Evolutionary conservation across 805 yeast genomes (phyloP).

Genomic region (Yamadazyma philogaea): DNA sequence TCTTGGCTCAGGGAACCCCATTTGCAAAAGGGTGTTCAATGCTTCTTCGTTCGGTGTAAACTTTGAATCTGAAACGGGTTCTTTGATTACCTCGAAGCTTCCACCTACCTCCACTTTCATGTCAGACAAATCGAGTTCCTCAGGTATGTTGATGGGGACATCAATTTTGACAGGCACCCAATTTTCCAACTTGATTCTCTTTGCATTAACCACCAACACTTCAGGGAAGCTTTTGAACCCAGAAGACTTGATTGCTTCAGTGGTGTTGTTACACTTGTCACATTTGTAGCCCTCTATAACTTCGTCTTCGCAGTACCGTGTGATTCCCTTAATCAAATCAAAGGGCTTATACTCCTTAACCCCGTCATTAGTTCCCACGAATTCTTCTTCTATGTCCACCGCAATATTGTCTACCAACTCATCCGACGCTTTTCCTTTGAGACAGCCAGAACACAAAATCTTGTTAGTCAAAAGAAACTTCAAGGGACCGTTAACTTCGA

Average conservation of each 20-base stretch:
- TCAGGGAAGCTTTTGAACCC: constrained; percentile 66
- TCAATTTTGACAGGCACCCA: constrained; percentile 88
- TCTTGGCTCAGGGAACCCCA: constrained; percentile 84
- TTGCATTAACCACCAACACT: constrained; percentile 67
- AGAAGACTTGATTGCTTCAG: constrained; percentile 38
- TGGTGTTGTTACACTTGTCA: constrained; percentile 44
- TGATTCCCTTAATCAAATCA: constrained; percentile 48
- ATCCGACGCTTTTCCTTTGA: constrained; percentile 52
- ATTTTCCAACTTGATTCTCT: constrained; percentile 76
- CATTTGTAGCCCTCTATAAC: constrained; percentile 60
- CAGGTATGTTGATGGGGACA: constrained; percentile 62
- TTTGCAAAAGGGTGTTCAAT: constrained; percentile 54
- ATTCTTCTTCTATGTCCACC: constrained; percentile 51
- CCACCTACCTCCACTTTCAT: constrained; percentile 28
- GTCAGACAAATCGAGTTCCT: constrained; percentile 40
- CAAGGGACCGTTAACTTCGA: constrained; percentile 53
- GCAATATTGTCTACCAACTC: constrained; percentile 65
- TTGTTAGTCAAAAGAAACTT: constrained; percentile 66
- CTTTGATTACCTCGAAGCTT: constrained; percentile 27
- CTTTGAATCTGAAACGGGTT: not conserved
- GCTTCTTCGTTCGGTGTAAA: constrained; percentile 59
- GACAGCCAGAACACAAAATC: constrained; percentile 55
- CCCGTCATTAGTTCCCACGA: constrained; percentile 40
- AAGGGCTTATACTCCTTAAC: constrained; percentile 48
- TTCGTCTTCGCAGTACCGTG: constrained; percentile 45